These are phyloP conservation scores for Jamesozyma jinghongensis DNA, from an alignment of 805 yeast genomes.

Conservation along the genomic window DNA sequence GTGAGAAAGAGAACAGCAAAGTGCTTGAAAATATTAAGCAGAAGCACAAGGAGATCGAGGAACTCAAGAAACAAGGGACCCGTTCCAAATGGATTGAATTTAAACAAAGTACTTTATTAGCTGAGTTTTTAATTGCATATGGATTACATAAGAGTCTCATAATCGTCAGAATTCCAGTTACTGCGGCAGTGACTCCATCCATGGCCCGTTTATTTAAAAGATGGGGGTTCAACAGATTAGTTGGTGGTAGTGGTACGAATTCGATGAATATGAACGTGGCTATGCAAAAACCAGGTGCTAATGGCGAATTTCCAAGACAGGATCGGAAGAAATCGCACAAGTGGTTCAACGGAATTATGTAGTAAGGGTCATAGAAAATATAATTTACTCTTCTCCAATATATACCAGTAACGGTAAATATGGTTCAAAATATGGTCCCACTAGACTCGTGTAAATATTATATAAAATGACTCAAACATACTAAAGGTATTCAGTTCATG, in stretches of 20 bases:
- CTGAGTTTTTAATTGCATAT: conserved; percentile 85
- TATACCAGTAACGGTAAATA: too few relatives aligned
- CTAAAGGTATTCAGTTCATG: too few relatives aligned
- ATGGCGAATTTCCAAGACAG: conserved; percentile 30
- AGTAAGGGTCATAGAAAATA: conserved; percentile 3
- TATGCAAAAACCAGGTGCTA: conserved; percentile 5
- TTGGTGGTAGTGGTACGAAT: conserved; percentile 31
- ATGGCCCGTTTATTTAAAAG: conserved; percentile 55
- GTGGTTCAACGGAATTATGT: conserved; percentile 30
- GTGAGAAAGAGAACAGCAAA: conserved; percentile 37
- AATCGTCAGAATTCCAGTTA: conserved; percentile 74
- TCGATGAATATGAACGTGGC: conserved; percentile 34
- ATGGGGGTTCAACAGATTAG: conserved; percentile 65
- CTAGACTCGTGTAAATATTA: too few relatives aligned
- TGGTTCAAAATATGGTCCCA: too few relatives aligned
- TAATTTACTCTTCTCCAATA: too few relatives aligned
- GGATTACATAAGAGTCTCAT: conserved; percentile 85
- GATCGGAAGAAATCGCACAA: conserved; percentile 31
- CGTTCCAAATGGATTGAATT: conserved; percentile 20
- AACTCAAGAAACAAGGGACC: conserved; percentile 8
- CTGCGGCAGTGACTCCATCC: conserved; percentile 86
- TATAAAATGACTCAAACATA: too few relatives aligned
- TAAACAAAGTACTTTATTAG: conserved; percentile 42
- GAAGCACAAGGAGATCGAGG: conserved; percentile 15
- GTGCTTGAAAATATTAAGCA: conserved; percentile 30